Base-by-base conservation (phyloP, 2,329 filamentous ascomycete species). In the Fusarium torulosum region DNA sequence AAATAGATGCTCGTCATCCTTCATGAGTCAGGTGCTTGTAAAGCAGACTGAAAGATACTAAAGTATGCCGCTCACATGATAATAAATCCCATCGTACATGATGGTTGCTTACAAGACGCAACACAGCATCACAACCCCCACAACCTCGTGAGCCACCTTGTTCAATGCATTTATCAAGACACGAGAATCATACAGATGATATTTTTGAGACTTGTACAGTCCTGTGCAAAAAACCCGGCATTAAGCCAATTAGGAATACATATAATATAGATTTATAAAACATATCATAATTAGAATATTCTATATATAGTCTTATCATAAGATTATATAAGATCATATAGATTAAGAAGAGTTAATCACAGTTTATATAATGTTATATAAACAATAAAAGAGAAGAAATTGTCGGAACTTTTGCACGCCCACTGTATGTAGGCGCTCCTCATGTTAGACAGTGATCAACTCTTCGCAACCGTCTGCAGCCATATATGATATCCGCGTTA, bases 121-220 rank as follows among this genome's bases (percentile, higher is more conserved):
- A 63, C 49, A 37, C 51, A 55, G 45, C 15, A 33, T 33, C 33
- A 9, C 31, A 4, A 33, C 37, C 27, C 41, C 15, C 43, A 17
- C 35, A 59, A 59, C 57, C 58, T 69, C 53, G 51, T 71, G 63
- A 54, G 52, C 53, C 40, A 42, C 46, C 23, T 46, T 33, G 33
- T 54, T 25, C 10, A 35, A 33, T 40, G 14, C 15, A 46, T 47
- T 23, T 31, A 27, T 46, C n/a, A 17, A 43, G 58, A 50, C 65
- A 67, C 59, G 55, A 52, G 41, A 56, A 33, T 52, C 29, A 31
- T 38, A 31, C 66, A 58, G 58, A 67, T 70, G 68, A 66, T 47
- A 19, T 13, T 25, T 46, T 27, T 17, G 8, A 43, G 9, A 25
- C n/a, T 41, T 53, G 25, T 11, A 10, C 25, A 25, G 25, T 25